Evolutionary conservation across 139 green algal genomes (phyloP), one percentile per base, ranked within the genome.

Genomic region (Zygnema cylindricum): DNA sequence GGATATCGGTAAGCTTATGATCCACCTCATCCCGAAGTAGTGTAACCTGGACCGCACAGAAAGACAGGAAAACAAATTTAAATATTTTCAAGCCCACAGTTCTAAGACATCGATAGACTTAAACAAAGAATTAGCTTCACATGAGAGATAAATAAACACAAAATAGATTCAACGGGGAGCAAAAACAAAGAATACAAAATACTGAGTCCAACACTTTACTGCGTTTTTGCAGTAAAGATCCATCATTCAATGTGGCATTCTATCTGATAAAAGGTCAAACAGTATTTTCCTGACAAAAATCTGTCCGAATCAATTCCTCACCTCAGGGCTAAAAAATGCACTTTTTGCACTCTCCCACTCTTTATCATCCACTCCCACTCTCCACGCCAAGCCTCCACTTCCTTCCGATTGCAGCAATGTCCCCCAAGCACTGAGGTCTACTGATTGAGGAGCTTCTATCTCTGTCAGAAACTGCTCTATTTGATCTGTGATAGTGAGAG

Each of bases 391-490:
- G 2, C 40, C 77, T 39, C 77, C 77, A 36, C 40, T 63, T 49
- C 77, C 92, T 41, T 84, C 77, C 35, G 76, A 3, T 33, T 84
- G 25, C 3, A 11, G 36, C 71, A 79, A 16, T 69, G 32, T 33
- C 36, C 73, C 54, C 41, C 77, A 57, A 57, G 54, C 49, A 38
- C 36, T 16, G 43, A 55, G 71, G 11, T 43, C 36, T 38, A 55
- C 36, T 43, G 36, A 25, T 16, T 79, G 3, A 30, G 35, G 35
- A 49, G 35, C 38, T 39, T 85, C 41, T 11, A 11, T 88, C 7
- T 92, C 92, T 32, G 71, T 79, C 69, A 96, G 63, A 76, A 79
- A 92, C 0, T 42, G 69, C 21, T 94, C 83, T 32, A 96, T 42
- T 39, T 95, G 90, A 0, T n/a, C 84, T 11, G 89, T 82, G 49